These are phyloP conservation scores for Avena eriantha DNA, from an alignment of 176 grass and related monocot genomes.

Conservation along the genomic window DNA sequence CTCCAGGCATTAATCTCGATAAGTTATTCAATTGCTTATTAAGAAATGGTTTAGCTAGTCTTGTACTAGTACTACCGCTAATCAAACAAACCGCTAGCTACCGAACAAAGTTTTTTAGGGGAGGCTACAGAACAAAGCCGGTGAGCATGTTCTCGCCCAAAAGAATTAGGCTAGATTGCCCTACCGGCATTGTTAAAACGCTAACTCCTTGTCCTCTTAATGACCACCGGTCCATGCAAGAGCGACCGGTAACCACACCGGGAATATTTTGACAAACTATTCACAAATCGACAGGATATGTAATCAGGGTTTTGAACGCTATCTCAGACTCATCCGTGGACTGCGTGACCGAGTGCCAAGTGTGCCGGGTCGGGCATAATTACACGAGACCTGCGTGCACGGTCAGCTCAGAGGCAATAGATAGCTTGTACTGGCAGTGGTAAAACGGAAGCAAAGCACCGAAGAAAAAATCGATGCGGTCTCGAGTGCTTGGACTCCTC, in stretches of 20 bases:
- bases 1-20: background rate
- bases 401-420: background rate
- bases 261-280: slow-evolving; percentile 48
- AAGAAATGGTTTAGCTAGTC: background rate
- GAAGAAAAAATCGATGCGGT: slow-evolving; percentile 7
- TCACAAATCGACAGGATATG: background rate
- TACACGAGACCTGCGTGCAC: background rate
- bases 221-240: background rate
- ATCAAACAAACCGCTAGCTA: slow-evolving; percentile 13
- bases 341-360: background rate
- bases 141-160: slow-evolving; percentile 32
- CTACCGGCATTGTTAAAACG: slow-evolving; percentile 27
- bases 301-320: slow-evolving; percentile 49
- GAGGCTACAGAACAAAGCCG: slow-evolving; percentile 30
- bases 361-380: slow-evolving; percentile 2
- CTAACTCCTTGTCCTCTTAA: slow-evolving; percentile 32
- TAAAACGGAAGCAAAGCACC: slow-evolving; percentile 33
- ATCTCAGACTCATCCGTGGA: slow-evolving; percentile 46
- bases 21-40: background rate
- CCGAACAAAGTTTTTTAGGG: slow-evolving; percentile 1
- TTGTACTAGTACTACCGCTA: background rate
- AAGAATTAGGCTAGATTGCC: slow-evolving; percentile 51
- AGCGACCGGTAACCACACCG: slow-evolving; percentile 1
- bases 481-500: slow-evolving; percentile 29
- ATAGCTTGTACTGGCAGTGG: background rate